Evolutionary conservation across 306 rosid genomes (phyloP).

Genomic region (Mimosa bimucronata): DNA sequence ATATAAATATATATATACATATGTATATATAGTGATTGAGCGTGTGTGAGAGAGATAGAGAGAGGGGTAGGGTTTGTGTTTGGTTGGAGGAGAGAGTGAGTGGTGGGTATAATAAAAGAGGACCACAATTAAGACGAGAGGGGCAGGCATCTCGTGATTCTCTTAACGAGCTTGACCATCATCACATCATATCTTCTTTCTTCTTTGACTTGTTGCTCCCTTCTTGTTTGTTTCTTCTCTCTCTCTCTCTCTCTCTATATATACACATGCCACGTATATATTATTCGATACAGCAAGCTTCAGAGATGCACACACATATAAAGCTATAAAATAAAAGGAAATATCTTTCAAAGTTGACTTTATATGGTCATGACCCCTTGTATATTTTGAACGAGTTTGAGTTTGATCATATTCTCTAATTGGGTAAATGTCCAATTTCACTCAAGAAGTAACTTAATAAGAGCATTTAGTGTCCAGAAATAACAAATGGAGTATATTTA

Average conservation of each 20-base stretch:
- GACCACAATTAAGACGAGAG: constrained; percentile 2
- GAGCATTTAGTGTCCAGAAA: no score
- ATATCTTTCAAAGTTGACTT: no score
- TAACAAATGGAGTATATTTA: no score
- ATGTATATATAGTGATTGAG: no score
- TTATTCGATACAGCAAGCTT: neutral
- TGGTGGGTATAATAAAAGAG: neutral
- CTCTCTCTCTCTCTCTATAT: neutral
- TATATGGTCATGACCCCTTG: no score
- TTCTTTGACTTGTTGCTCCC: constrained; percentile 10
- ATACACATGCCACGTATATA: neutral
- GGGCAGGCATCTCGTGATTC: constrained; percentile 18
- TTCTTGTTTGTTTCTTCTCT: neutral
- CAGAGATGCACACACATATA: no score
- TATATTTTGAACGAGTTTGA: neutral
- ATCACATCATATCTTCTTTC: neutral
- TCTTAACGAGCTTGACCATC: constrained; percentile 2
- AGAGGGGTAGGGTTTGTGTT: neutral
- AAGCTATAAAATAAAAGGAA: no score
- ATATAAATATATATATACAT: no score
- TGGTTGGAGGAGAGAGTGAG: neutral
- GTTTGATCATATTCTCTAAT: neutral
- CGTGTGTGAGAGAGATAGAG: neutral
- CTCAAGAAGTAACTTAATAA: no score
- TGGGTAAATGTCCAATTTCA: no score